Evolutionary conservation across 495 filamentous ascomycete genomes (phyloP).

Genomic region (Pseudevernia furfuracea): DNA sequence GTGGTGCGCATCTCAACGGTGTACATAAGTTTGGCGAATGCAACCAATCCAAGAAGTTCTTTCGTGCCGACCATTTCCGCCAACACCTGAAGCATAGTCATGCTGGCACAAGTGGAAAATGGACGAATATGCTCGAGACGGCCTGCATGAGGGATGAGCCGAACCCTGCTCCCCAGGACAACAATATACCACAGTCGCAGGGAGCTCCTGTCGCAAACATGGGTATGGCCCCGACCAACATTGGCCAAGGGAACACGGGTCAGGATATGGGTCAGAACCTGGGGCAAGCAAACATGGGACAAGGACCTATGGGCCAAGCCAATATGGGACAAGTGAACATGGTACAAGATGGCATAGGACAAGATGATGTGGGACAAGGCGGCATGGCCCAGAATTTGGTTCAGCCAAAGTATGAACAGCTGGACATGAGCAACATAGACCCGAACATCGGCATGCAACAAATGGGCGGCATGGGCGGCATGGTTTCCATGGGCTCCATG

Average conservation of each 20-base stretch:
- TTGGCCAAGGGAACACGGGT: conserved; percentile 15
- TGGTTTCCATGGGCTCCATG: no score
- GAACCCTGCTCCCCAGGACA: conserved; percentile 16
- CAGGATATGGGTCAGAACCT: conserved; percentile 13
- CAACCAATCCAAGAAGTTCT: conserved; percentile 98
- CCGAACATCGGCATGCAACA: conserved; percentile 19
- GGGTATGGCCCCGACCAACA: conserved; percentile 20
- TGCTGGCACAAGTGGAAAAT: conserved; percentile 92
- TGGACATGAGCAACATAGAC: conserved; percentile 25
- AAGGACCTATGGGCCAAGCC: conserved; percentile 11
- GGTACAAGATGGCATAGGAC: conserved; percentile 10
- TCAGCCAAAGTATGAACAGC: conserved; percentile 8
- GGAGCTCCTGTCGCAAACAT: conserved; percentile 28
- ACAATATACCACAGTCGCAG: conserved; percentile 10
- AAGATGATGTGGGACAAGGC: conserved; percentile 15
- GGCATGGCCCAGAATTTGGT: conserved; percentile 8
- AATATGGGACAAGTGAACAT: conserved; percentile 15
- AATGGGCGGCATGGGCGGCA: conserved; percentile 15
- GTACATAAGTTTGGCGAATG: conserved; percentile 97
- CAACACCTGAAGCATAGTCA: conserved; percentile 98
- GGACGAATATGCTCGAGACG: conserved; percentile 96
- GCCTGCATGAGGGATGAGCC: conserved; percentile 94
- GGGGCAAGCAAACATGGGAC: conserved; percentile 19
- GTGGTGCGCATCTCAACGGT: conserved; percentile 77
- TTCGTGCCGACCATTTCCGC: conserved; percentile 92